Conservation (phyloP, 805 yeast species). For the Sugiyamaella floridensis region DNA sequence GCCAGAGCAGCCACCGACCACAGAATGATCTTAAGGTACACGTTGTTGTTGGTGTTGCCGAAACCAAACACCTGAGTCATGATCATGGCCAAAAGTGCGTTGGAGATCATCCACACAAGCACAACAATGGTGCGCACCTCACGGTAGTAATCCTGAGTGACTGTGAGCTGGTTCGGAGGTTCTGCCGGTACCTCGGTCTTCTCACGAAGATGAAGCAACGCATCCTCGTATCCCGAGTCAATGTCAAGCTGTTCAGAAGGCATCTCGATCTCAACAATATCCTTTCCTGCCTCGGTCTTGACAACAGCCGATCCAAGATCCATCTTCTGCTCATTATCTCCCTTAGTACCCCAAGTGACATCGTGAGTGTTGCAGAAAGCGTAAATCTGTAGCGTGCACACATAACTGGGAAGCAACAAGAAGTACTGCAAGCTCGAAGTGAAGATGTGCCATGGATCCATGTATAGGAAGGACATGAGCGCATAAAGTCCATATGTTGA, state of each 20-base stretch:
- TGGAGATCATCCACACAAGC: slow-evolving; percentile 85
- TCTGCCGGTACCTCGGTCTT: slow-evolving; percentile 53
- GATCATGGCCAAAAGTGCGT: slow-evolving; percentile 75
- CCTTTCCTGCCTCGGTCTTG: slow-evolving; percentile 74
- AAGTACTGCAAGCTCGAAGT: slow-evolving; percentile 86
- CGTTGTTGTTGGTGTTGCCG: slow-evolving; percentile 58
- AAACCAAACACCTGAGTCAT: slow-evolving; percentile 76
- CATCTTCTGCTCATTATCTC: slow-evolving; percentile 68
- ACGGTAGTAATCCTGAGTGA: slow-evolving; percentile 77
- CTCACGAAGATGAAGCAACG: slow-evolving; percentile 63
- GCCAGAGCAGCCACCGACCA: slow-evolving; percentile 92
- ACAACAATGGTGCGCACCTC: slow-evolving; percentile 94
- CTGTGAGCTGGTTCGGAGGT: slow-evolving; percentile 32
- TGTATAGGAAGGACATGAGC: slow-evolving; percentile 71
- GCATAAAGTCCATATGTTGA: slow-evolving; percentile 90
- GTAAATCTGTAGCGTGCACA: slow-evolving; percentile 87
- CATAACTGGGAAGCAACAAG: slow-evolving; percentile 81
- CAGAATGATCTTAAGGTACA: slow-evolving; percentile 72
- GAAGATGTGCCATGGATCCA: slow-evolving; percentile 95
- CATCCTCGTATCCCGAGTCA: slow-evolving; percentile 73
- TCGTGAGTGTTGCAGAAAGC: slow-evolving; percentile 98
- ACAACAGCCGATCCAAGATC: slow-evolving; percentile 77
- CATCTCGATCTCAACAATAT: slow-evolving; percentile 74
- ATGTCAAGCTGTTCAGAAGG: slow-evolving; percentile 65
- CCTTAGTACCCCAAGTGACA: slow-evolving; percentile 99